These are phyloP conservation scores for Trichoderma harzianum DNA, from an alignment of 2,329 filamentous ascomycete genomes.

Conservation along the genomic window DNA sequence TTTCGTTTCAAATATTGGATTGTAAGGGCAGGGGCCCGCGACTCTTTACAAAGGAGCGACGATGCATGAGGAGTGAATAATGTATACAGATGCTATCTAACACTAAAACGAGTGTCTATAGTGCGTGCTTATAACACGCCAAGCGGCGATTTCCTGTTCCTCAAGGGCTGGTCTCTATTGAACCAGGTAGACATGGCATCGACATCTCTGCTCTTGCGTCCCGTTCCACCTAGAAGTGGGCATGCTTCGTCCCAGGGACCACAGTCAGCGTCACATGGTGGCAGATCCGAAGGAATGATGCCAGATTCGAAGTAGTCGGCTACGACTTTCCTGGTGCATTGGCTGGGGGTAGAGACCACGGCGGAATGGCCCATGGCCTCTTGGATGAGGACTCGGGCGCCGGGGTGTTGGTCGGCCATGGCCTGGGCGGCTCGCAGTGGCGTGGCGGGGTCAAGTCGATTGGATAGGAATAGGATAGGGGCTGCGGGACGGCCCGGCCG, in stretches of 20 bases:
- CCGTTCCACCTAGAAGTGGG: neutral
- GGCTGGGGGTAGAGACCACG: slow-evolving; percentile 16
- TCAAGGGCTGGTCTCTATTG: neutral
- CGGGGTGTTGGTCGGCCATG: slow-evolving; percentile 28
- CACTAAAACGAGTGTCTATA: neutral
- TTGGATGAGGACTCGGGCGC: slow-evolving; percentile 30
- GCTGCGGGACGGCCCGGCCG: slow-evolving; percentile 34
- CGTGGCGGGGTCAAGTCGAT: slow-evolving; percentile 45
- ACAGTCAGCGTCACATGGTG: slow-evolving; percentile 18
- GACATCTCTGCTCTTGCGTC: neutral
- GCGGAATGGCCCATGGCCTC: slow-evolving; percentile 31
- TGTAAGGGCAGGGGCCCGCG: neutral
- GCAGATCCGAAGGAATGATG: slow-evolving; percentile 24
- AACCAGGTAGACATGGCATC: slow-evolving; percentile 8
- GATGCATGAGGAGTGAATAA: neutral
- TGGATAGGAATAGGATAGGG: slow-evolving; percentile 44
- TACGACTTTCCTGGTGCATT: slow-evolving; percentile 24
- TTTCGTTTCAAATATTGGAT: neutral
- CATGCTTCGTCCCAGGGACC: slow-evolving; percentile 22
- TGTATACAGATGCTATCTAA: neutral
- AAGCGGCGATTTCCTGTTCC: neutral
- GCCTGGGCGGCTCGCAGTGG: slow-evolving; percentile 37
- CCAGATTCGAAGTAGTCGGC: slow-evolving; percentile 32
- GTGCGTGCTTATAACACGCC: neutral
- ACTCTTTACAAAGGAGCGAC: neutral